Percentiles rank a stretch among this genome's conserved stretches.
phyloP scores from a whole-genome alignment of 2,329 filamentous ascomycete species.

The Phialemoniopsis sp. region DNA sequence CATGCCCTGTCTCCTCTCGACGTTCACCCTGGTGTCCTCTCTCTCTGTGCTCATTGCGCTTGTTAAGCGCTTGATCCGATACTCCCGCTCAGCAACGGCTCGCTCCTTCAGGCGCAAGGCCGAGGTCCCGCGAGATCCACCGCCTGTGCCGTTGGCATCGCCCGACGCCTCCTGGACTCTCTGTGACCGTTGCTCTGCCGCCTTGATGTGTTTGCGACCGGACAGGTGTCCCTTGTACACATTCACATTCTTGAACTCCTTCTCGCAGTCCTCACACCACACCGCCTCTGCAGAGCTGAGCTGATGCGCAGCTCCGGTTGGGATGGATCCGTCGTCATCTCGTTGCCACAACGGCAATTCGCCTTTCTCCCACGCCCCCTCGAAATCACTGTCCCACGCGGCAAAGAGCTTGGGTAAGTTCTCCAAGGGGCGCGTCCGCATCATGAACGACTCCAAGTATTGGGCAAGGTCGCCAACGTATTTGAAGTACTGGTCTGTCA shows the following conservation, averaged over 20 bases:
- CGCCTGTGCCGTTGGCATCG: conserved; percentile 16
- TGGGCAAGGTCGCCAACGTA: conserved; percentile 77
- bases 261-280: conserved; percentile 90
- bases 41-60: conserved; percentile 82
- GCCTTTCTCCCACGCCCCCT: conserved; percentile 74
- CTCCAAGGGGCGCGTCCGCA: conserved; percentile 78
- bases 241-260: conserved; percentile 92
- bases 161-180: conserved; percentile 31
- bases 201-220: conserved; percentile 90
- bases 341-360: conserved; percentile 75
- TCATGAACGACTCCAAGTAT: conserved; percentile 87
- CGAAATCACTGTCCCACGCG: conserved; percentile 79
- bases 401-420: conserved; percentile 75
- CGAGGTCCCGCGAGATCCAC: conserved; percentile 24
- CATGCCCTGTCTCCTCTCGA: conserved; percentile 96
- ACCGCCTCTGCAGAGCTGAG: conserved; percentile 56
- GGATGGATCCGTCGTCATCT: conserved; percentile 37
- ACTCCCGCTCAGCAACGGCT: conserved; percentile 85
- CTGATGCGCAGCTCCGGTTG: conserved; percentile 27
- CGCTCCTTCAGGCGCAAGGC: conserved; percentile 74
- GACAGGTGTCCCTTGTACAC: conserved; percentile 86
- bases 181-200: conserved; percentile 61
- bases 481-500: conserved; percentile 88
- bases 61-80: conserved; percentile 74
- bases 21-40: conserved; percentile 85